phyloP scores from a whole-genome alignment of 2,329 filamentous ascomycete genomes.

The Cladosporium cucumerinum region DNA sequence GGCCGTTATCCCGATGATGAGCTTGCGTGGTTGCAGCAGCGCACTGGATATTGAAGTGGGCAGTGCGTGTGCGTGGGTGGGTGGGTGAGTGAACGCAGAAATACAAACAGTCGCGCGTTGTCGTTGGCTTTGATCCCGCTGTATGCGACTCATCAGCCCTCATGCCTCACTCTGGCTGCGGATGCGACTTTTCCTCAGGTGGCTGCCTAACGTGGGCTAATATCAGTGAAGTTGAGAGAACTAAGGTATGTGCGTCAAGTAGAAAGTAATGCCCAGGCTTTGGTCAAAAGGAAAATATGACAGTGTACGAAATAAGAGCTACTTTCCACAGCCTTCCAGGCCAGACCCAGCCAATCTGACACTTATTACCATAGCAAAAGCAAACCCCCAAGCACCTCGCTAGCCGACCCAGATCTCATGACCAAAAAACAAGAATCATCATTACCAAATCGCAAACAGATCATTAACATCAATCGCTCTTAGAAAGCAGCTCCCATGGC shows the following conservation, averaged over 20 bases:
- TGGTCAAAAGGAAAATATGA: neutral
- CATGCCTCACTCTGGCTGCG: neutral
- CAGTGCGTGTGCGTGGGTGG: neutral
- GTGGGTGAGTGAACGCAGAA: neutral
- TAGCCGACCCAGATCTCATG: neutral
- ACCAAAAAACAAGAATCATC: neutral
- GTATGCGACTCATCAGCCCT: neutral
- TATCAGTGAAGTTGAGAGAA: neutral
- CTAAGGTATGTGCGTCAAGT: neutral
- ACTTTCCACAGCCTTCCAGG: neutral
- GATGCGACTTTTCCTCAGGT: neutral
- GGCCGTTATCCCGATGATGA: neutral
- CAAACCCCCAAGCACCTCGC: slow-evolving; percentile 1
- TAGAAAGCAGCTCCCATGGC: slow-evolving; percentile 34
- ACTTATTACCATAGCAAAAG: neutral
- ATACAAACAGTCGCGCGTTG: neutral
- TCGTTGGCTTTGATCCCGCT: neutral
- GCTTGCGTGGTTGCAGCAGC: neutral
- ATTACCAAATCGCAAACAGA: slow-evolving; percentile 3
- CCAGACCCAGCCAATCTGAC: neutral
- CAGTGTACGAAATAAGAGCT: neutral
- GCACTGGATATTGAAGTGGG: neutral
- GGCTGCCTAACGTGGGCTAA: neutral
- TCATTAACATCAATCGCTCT: neutral
- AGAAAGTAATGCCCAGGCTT: too few species aligned